Evolutionary conservation across 2,329 filamentous ascomycete species (phyloP), one percentile per base, ranked within the genome.

Genomic region (Colletotrichum caudatum): DNA sequence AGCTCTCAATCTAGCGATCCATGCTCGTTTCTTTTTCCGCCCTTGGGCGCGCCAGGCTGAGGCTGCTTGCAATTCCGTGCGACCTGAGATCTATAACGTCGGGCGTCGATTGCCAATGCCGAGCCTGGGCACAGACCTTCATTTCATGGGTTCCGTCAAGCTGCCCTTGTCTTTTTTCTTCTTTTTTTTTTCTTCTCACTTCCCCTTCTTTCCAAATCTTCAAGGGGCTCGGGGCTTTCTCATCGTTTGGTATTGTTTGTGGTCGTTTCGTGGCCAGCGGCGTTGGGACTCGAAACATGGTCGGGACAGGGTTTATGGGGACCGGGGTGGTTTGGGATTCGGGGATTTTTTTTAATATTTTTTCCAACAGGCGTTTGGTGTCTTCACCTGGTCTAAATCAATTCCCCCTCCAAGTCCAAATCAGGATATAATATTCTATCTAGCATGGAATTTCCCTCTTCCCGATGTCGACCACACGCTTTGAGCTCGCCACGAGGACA

Each of bases 21-120:
- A 60, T 54, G 46, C 69, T 64, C 35, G 26, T 71, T 71, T 59
- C 69, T 69, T 71, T 59, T 69, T 64, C 33, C 14, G 23, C 59
- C 48, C 69, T 56, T 64, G 59, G 50, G 51, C 58, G 41, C 46
- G 33, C 35, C 23, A 29, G 53, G 69, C 58, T 69, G 65, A 64
- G 48, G 58, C 64, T 68, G 26, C 64, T 53, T 39, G n/a, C 58
- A 53, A 58, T 63, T 53, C 51, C 37, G 44, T 62, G 41, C 44
- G 44, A 41, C 69, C 64, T 58, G 44, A 33, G 64, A 71, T 71
- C 64, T 71, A 53, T 53, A 71, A 68, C 58, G 44, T 68, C 51
- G 64, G 64, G 69, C 58, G 58, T 58, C 37, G 20, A 37, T 33
- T 58, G 9, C 58, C 12, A n/a, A 20, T 33, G 29, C 20, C 41